Base-by-base conservation (phyloP, 2,329 filamentous ascomycete species). In the Talaromyces sp. region DNA sequence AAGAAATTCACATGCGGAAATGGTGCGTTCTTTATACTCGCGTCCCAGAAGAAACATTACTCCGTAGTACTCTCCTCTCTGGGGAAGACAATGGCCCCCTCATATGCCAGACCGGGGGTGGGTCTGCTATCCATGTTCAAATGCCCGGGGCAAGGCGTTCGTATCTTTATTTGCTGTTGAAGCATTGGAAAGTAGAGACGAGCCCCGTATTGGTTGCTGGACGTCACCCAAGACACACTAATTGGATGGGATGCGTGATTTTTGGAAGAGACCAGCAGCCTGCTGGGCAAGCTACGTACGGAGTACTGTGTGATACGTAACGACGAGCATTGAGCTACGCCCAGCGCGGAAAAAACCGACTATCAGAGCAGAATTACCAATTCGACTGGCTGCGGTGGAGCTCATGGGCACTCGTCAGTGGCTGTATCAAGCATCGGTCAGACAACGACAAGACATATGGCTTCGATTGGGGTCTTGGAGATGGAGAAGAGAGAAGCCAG, bases 161-260 rank as follows among this genome's bases (percentile, higher is more conserved):
- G 8, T n/a, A 15, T 22, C 31, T 38, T 56, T 38, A 56, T 22
- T 36, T 31, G 11, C 31, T 31, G 31, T 38, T 22, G 53, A 36
- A 56, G 31, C 31, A 22, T 3, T 8, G 19, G 7, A 27, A 36
- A 17, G 31, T 10, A 36, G 29, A 54, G 51, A 8, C 15, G 31
- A 36, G 5, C 25, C 17, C 5, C 11, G 25, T 22, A 56, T 29
- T 45, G 34, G 56, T 15, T 31, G 22, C 15, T 43, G 22, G 22
- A 31, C 36, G 61, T n/a, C 45, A 58, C 17, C n/a, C 49, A 63
- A 58, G 51, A 63, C 25, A 45, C 49, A 43, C 61, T 56, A 63
- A 56, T n/a, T 45, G 17, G n/a, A 25, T 38, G 43, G 49, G 5
- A 63, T 58, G n/a, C 36, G 61, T 63, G 27, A 47, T 63, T 58